A percentile compares a stretch with the other conserved stretches of the same genome.
These are phyloP conservation scores for Vaccinium vitisidaea DNA, from an alignment of 148 eudicot species.

Conservation along the genomic window DNA sequence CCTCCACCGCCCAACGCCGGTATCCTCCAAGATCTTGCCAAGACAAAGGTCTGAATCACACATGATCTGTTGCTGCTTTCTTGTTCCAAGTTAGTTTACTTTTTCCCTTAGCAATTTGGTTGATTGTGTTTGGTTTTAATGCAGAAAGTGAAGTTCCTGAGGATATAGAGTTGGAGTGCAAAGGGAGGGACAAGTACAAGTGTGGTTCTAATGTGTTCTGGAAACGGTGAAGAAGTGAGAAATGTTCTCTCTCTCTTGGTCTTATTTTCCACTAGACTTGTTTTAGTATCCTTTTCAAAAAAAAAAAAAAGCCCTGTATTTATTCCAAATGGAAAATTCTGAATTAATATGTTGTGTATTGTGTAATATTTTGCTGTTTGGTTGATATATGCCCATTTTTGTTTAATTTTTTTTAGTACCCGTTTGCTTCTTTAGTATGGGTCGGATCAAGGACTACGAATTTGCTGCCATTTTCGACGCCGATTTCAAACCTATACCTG, in stretches of 20 bases:
- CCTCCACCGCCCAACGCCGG: too few species aligned
- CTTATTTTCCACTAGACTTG: background rate
- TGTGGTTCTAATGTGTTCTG: slow-evolving; percentile 99
- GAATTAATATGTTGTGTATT: background rate
- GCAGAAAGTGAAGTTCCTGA: slow-evolving; percentile 96
- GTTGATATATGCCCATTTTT: too few species aligned
- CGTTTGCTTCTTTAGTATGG: too few species aligned
- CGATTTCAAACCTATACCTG: too few species aligned
- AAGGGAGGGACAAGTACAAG: slow-evolving; percentile 98
- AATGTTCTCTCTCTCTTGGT: background rate
- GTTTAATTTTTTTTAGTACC: too few species aligned
- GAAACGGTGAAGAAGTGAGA: slow-evolving; percentile 71
- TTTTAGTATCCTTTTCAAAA: background rate
- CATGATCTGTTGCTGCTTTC: background rate
- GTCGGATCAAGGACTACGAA: too few species aligned
- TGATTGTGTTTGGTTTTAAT: slow-evolving; percentile 14
- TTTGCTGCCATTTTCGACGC: too few species aligned
- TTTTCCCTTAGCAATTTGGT: background rate
- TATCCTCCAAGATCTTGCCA: slow-evolving; percentile 98
- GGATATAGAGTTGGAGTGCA: slow-evolving; percentile 76
- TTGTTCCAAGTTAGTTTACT: background rate
- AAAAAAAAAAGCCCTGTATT: too few species aligned
- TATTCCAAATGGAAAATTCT: background rate
- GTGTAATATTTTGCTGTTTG: background rate
- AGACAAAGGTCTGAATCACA: slow-evolving; percentile 52